A percentile compares a stretch with the other conserved stretches of the same genome.
Conservation (phyloP, 805 yeast species). For the Scheffersomyces coipomensis region DNA sequence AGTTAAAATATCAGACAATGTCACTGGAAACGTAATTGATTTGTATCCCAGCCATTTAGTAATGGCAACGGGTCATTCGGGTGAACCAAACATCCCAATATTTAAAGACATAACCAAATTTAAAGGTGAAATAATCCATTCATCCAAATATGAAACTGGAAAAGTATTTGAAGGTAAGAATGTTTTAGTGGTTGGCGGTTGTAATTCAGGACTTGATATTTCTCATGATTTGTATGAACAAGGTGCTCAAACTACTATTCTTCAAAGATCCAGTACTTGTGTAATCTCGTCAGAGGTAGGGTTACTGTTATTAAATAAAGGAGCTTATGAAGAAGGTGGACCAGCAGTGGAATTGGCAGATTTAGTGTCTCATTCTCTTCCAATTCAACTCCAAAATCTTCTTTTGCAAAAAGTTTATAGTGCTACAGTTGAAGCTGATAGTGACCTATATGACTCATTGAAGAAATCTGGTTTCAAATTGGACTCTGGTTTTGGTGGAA, state of each 20-base stretch:
- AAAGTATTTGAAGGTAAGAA: constrained; percentile 38
- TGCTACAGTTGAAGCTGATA: constrained; percentile 28
- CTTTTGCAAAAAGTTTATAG: constrained; percentile 37
- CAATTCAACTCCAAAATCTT: constrained; percentile 30
- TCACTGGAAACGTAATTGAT: constrained; percentile 17
- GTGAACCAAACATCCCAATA: constrained; percentile 43
- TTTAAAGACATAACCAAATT: constrained; percentile 36
- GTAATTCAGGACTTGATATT: constrained; percentile 48
- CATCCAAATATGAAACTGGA: constrained; percentile 43
- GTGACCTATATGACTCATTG: constrained; percentile 28
- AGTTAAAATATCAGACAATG: constrained; percentile 26
- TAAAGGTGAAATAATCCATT: constrained; percentile 39
- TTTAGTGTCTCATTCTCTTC: constrained; percentile 30
- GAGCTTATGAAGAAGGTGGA: constrained; percentile 36
- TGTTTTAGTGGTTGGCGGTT: constrained; percentile 45
- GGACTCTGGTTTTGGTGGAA: constrained; percentile 42
- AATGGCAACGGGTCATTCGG: constrained; percentile 47
- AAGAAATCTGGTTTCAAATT: constrained; percentile 35
- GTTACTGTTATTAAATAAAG: constrained; percentile 24
- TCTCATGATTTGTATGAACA: constrained; percentile 45
- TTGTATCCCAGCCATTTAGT: constrained; percentile 37
- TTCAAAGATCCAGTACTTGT: constrained; percentile 46
- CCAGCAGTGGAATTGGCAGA: constrained; percentile 38
- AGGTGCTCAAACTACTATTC: constrained; percentile 42
- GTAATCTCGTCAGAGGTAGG: constrained; percentile 39